These are phyloP conservation scores for Cylindrotheca closterium DNA, from an alignment of 108 stramenopile species.

Conservation along the genomic window DNA sequence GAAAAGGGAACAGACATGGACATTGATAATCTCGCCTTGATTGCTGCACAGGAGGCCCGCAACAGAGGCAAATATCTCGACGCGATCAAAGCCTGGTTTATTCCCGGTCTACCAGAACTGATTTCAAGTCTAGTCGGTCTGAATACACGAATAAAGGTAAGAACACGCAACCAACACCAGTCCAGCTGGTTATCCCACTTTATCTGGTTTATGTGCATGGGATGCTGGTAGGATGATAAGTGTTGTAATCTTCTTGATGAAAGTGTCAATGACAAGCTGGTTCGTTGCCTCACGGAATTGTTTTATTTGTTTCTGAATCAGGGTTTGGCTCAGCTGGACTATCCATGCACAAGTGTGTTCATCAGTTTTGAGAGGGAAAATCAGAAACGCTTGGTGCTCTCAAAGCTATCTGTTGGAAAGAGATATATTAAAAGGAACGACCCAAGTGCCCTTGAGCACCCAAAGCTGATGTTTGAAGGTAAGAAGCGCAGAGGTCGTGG, in stretches of 20 bases:
- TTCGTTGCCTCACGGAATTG: too few species aligned
- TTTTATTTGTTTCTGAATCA: too few species aligned
- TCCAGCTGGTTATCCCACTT: too few species aligned
- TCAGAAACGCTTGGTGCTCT: slow-evolving; percentile 69
- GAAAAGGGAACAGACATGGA: slow-evolving; percentile 58
- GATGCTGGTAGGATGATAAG: too few species aligned
- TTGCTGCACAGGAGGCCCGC: slow-evolving; percentile 57
- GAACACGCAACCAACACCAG: too few species aligned
- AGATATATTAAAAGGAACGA: slow-evolving; percentile 30
- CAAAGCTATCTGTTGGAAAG: slow-evolving; percentile 55
- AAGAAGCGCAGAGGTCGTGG: too few species aligned
- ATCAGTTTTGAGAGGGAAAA: slow-evolving; percentile 86
- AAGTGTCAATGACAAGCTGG: too few species aligned
- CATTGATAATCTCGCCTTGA: slow-evolving; percentile 50
- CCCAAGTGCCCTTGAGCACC: slow-evolving; percentile 8
- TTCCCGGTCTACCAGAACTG: slow-evolving; percentile 56
- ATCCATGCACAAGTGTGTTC: slow-evolving; percentile 77
- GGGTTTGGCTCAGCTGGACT: slow-evolving; percentile 75
- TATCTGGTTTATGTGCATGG: too few species aligned
- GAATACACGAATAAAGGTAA: slow-evolving; percentile 56
- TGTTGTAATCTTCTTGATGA: too few species aligned
- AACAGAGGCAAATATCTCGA: slow-evolving; percentile 36
- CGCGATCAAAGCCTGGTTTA: slow-evolving; percentile 40
- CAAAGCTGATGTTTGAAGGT: slow-evolving; percentile 33
- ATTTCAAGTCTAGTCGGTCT: slow-evolving; percentile 43